These are phyloP conservation scores for Lactarius evosmus DNA, from an alignment of 768 basidiomycete genomes.

Conservation along the genomic window DNA sequence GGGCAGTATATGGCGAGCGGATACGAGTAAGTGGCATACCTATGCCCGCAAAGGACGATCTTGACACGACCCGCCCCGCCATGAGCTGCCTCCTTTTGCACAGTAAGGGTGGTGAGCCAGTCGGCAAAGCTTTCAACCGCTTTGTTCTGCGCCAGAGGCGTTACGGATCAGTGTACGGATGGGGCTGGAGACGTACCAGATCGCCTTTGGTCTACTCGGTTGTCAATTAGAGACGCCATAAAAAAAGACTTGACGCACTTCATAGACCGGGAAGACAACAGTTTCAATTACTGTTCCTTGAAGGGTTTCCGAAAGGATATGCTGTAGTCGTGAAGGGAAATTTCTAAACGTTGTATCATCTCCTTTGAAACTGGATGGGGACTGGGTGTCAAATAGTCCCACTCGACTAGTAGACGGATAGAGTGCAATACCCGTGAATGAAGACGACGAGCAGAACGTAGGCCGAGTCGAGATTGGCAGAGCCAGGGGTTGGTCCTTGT, in stretches of 20 bases:
- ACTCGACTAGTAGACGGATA: slow-evolving; percentile 27
- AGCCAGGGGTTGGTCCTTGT: slow-evolving; percentile 20
- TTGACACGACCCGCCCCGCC: slow-evolving; percentile 72
- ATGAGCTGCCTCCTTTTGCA: slow-evolving; percentile 76
- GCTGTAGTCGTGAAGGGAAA: slow-evolving; percentile 78
- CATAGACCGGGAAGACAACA: slow-evolving; percentile 85
- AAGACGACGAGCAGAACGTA: slow-evolving; percentile 62
- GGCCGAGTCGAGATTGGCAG: too few relatives aligned
- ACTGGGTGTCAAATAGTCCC: not conserved
- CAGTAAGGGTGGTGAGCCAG: slow-evolving; percentile 86
- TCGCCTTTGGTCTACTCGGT: slow-evolving; percentile 77
- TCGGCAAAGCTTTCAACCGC: slow-evolving; percentile 86
- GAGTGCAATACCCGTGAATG: slow-evolving; percentile 63
- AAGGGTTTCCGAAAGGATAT: slow-evolving; percentile 68
- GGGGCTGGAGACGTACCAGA: slow-evolving; percentile 50
- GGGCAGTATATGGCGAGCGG: not conserved
- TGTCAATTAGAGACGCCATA: slow-evolving; percentile 2
- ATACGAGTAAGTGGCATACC: slow-evolving; percentile 41
- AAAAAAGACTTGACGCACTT: slow-evolving; percentile 46
- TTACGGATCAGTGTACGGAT: slow-evolving; percentile 6
- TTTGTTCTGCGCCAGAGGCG: slow-evolving; percentile 19
- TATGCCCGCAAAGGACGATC: slow-evolving; percentile 88
- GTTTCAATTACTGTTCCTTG: slow-evolving; percentile 59
- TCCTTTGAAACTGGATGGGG: slow-evolving; percentile 47
- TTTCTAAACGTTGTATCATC: slow-evolving; percentile 67